These are phyloP conservation scores for Penicillium silybi DNA, from an alignment of 495 filamentous ascomycete genomes.

Conservation along the genomic window DNA sequence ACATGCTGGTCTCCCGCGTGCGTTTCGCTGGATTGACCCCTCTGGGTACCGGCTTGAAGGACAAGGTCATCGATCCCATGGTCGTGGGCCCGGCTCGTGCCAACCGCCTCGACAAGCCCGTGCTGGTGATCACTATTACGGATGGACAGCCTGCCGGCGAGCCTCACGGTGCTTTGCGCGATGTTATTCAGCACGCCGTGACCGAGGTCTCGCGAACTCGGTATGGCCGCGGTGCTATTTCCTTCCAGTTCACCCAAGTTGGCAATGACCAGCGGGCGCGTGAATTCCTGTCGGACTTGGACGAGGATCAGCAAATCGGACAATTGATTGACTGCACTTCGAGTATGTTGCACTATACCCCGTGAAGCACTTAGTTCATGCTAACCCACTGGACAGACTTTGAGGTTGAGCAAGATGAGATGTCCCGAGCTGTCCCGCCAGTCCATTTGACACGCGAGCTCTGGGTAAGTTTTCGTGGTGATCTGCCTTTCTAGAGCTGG, in stretches of 20 bases:
- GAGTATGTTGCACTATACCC: constrained; percentile 46
- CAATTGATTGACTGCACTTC: constrained; percentile 67
- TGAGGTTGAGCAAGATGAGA: constrained; percentile 63
- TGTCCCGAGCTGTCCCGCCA: constrained; percentile 51
- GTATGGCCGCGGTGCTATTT: constrained; percentile 51
- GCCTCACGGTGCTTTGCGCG: constrained; percentile 42
- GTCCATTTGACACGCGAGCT: constrained; percentile 61
- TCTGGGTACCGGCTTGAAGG: constrained; percentile 56
- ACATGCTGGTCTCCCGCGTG: constrained; percentile 51
- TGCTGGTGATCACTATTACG: constrained; percentile 68
- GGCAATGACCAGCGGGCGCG: constrained; percentile 64
- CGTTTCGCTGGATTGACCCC: constrained; percentile 67
- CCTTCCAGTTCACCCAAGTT: constrained; percentile 73
- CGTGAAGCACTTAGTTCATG: not conserved
- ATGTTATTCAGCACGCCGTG: constrained; percentile 48
- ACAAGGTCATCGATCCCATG: constrained; percentile 61
- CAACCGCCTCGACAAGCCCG: constrained; percentile 56
- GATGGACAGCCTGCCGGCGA: constrained; percentile 64
- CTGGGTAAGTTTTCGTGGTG: constrained; percentile 45
- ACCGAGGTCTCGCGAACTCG: constrained; percentile 41
- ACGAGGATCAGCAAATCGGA: constrained; percentile 61
- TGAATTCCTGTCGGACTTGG: constrained; percentile 58
- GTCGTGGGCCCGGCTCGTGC: constrained; percentile 48
- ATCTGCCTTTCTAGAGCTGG: not conserved
- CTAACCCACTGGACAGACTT: constrained; percentile 47